Conservation (phyloP, 495 filamentous ascomycete genomes). For the Xylaria palmicola region DNA sequence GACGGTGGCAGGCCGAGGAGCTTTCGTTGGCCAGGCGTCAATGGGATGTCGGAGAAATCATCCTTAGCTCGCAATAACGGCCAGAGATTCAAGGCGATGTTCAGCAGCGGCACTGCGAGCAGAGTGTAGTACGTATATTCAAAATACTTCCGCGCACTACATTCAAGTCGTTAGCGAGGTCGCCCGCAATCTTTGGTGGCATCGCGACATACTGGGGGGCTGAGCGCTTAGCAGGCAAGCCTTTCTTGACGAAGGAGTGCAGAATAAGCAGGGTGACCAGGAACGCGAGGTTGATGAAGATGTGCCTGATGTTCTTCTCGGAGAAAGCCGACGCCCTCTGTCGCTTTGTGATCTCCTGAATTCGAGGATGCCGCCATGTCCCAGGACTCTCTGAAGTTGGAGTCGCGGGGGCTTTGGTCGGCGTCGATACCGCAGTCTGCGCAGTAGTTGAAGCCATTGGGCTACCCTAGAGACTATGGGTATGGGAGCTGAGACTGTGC, state of each 20-base stretch:
- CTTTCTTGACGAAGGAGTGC: constrained; percentile 23
- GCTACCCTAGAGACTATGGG: neutral
- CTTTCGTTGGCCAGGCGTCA: constrained; percentile 84
- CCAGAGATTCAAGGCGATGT: constrained; percentile 62
- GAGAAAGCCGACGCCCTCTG: constrained; percentile 72
- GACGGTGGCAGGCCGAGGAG: constrained; percentile 79
- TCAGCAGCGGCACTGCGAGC: constrained; percentile 54
- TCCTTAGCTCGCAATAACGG: constrained; percentile 71
- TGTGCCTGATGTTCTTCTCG: constrained; percentile 62
- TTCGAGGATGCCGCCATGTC: constrained; percentile 82
- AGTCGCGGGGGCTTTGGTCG: constrained; percentile 36
- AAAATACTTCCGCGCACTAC: constrained; percentile 22
- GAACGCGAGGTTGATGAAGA: constrained; percentile 62
- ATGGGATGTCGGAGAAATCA: constrained; percentile 81
- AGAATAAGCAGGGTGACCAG: constrained; percentile 46
- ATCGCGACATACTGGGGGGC: constrained; percentile 20
- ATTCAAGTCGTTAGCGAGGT: neutral
- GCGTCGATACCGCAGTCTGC: constrained; percentile 38
- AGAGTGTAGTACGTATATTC: constrained; percentile 21
- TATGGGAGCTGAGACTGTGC: neutral
- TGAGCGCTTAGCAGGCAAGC: constrained; percentile 26
- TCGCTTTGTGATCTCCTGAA: constrained; percentile 74
- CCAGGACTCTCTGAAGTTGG: constrained; percentile 57
- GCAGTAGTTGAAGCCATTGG: constrained; percentile 23
- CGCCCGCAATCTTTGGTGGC: neutral